A percentile compares a stretch with the other conserved stretches of the same genome.
Evolutionary conservation across 805 yeast genomes (phyloP).

Genomic region (Candida golubevii): DNA sequence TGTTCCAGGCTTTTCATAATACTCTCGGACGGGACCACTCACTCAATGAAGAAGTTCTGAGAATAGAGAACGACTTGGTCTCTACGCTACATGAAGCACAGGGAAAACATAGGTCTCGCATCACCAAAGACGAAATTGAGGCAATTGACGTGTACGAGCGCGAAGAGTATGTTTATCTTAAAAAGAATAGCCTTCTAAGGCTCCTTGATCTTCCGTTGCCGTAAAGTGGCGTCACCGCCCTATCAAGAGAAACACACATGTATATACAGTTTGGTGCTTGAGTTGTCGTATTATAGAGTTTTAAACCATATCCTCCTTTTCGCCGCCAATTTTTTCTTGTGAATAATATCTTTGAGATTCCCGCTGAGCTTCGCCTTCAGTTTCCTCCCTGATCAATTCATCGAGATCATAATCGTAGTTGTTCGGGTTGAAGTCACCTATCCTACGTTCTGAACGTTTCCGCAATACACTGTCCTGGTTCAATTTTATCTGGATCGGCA

Average conservation of each 20-base stretch:
- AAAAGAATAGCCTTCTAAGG: constrained; percentile 12
- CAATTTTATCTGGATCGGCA: constrained; percentile 34
- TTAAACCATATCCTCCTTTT: constrained; percentile 18
- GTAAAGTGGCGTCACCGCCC: neutral
- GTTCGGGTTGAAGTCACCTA: constrained; percentile 36
- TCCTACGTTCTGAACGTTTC: constrained; percentile 32
- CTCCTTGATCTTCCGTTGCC: constrained; percentile 8
- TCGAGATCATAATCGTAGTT: constrained; percentile 43
- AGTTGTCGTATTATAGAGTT: neutral
- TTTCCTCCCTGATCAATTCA: constrained; percentile 38
- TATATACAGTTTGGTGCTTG: neutral
- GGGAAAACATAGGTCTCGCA: neutral
- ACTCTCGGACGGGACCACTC: constrained; percentile 3
- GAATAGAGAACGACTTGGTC: constrained; percentile 6
- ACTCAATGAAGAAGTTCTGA: constrained; percentile 3
- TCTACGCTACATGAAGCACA: constrained; percentile 1
- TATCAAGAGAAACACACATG: neutral
- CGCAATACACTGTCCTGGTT: constrained; percentile 22
- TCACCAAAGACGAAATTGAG: neutral
- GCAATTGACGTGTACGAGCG: constrained; percentile 10
- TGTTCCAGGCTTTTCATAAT: constrained; percentile 9
- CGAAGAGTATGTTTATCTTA: constrained; percentile 11
- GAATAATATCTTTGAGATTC: constrained; percentile 10
- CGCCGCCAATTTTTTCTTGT: constrained; percentile 11
- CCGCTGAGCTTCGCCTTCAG: constrained; percentile 17